Evolutionary conservation across 768 basidiomycete genomes (phyloP).

Genomic region (Mycena filopes): DNA sequence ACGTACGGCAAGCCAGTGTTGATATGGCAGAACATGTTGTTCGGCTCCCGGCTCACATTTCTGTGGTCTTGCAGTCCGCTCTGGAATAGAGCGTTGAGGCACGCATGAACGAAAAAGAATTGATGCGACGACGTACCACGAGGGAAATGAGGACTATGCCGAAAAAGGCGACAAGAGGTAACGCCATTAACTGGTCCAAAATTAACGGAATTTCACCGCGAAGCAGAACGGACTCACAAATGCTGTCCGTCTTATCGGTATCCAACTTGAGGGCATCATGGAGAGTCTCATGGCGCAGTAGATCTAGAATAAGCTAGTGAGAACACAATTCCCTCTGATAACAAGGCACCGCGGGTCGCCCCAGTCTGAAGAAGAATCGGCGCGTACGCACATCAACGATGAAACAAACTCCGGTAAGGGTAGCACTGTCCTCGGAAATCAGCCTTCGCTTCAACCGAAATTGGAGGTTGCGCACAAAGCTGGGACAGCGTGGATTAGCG

Average conservation of each 20-base stretch:
- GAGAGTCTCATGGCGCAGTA: conserved; percentile 17
- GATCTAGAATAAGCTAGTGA: background rate
- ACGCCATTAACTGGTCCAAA: conserved; percentile 4
- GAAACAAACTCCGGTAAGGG: conserved; percentile 27
- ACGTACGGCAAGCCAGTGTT: conserved; percentile 23
- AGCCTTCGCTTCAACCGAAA: background rate
- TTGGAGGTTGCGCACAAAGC: conserved; percentile 30
- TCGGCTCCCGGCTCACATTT: conserved; percentile 17
- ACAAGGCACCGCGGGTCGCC: too few relatives aligned
- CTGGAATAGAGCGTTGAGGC: background rate
- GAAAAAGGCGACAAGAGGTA: conserved; percentile 12
- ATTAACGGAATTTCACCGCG: background rate
- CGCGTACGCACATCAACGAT: conserved; percentile 25
- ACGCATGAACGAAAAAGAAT: background rate
- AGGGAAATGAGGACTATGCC: conserved; percentile 5
- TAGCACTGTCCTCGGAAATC: conserved; percentile 16
- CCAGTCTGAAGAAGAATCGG: background rate
- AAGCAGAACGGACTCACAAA: background rate
- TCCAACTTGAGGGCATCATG: conserved; percentile 2
- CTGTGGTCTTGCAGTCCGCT: conserved; percentile 23
- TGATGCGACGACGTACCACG: background rate
- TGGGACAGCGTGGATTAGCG: conserved; percentile 40
- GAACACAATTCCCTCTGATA: too few relatives aligned
- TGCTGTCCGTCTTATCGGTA: conserved; percentile 16
- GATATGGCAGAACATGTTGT: conserved; percentile 23